Evolutionary conservation across 345 rosid species (phyloP).

Genomic region (Brassica incana): DNA sequence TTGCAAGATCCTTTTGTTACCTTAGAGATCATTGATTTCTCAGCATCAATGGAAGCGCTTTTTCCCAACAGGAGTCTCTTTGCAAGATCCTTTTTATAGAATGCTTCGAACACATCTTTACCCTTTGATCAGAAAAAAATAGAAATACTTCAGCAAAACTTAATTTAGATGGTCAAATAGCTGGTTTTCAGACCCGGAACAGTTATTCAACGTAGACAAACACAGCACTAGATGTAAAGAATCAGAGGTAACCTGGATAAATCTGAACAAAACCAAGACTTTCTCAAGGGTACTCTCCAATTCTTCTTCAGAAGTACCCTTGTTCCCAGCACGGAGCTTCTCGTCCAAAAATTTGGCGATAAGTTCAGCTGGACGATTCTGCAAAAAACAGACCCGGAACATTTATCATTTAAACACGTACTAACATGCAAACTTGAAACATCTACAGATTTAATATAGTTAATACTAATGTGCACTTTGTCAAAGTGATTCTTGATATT

Average conservation of each 20-base stretch:
- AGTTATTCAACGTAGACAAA: not conserved
- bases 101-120: constrained; percentile 97
- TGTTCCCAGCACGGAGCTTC: constrained; percentile 98
- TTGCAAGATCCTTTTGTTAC: not conserved
- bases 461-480: not conserved
- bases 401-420: not conserved
- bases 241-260: constrained; percentile 71
- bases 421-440: not conserved
- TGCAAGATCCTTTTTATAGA: constrained; percentile 97
- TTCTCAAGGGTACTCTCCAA: constrained; percentile 96
- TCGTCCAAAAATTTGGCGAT: constrained; percentile 98
- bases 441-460: not conserved
- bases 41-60: constrained; percentile 98
- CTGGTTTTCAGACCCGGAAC: not conserved
- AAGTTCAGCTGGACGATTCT: constrained; percentile 98
- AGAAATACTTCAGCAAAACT: constrained; percentile 26
- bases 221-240: not conserved
- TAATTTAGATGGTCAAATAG: constrained; percentile 11
- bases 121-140: constrained; percentile 56
- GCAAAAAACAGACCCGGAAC: constrained; percentile 35
- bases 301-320: constrained; percentile 99
- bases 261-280: constrained; percentile 95
- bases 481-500: not conserved
- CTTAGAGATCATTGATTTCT: constrained; percentile 88
- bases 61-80: constrained; percentile 91